These are phyloP conservation scores for Berkeleyomyces rouxiae DNA, from an alignment of 2,329 filamentous ascomycete genomes.

Conservation along the genomic window DNA sequence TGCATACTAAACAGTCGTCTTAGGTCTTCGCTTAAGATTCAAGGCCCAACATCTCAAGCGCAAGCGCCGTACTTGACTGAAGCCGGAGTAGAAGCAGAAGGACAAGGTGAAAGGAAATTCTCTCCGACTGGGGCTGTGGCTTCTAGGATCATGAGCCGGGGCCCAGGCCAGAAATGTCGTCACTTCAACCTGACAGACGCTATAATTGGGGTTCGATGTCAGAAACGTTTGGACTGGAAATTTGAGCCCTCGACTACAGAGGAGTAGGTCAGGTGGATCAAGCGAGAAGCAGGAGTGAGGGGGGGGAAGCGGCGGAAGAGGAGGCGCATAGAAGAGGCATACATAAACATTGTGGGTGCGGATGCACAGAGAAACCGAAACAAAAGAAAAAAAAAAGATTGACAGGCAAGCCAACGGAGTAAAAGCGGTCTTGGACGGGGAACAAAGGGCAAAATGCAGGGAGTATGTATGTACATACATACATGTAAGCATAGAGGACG, in stretches of 20 bases:
- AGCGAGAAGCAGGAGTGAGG: slow-evolving; percentile 1
- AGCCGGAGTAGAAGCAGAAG: not conserved
- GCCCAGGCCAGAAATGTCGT: not conserved
- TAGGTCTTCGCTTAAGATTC: too few relatives aligned
- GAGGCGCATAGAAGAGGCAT: not conserved
- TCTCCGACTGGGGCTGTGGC: not conserved
- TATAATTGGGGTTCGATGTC: not conserved
- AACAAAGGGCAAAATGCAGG: not conserved
- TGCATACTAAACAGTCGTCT: too few relatives aligned
- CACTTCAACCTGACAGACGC: not conserved
- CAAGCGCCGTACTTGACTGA: too few relatives aligned
- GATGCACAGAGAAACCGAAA: not conserved
- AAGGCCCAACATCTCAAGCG: too few relatives aligned
- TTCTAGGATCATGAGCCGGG: not conserved
- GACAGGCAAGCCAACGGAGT: not conserved
- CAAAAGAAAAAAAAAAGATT: not conserved
- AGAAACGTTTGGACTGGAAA: not conserved
- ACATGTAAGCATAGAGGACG: not conserved
- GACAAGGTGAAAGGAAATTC: not conserved
- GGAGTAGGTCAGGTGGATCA: not conserved
- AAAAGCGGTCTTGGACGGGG: not conserved
- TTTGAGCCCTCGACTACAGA: not conserved
- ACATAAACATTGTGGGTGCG: not conserved
- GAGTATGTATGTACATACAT: not conserved
- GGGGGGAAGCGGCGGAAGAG: not conserved